Evolutionary conservation across 176 grass and related monocot genomes (phyloP).

Genomic region (Avena insularis): DNA sequence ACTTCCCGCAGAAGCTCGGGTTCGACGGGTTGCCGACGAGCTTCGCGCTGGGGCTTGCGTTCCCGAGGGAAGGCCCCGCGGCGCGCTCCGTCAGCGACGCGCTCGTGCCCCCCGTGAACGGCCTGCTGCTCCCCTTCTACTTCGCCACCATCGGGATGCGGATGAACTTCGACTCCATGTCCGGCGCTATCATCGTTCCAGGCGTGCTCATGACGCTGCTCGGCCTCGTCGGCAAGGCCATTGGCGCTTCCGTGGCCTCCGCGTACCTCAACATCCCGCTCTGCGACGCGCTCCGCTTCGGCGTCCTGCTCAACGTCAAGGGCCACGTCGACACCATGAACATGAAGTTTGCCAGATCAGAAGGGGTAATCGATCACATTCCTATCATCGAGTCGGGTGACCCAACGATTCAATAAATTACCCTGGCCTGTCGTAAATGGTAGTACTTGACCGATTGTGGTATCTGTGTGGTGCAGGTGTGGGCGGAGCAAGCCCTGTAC

Average conservation of each 20-base stretch:
- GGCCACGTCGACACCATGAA: slow-evolving; percentile 65
- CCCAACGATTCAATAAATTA: no score
- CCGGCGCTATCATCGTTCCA: slow-evolving; percentile 56
- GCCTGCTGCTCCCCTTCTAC: slow-evolving; percentile 52
- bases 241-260: slow-evolving; percentile 41
- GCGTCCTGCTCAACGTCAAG: slow-evolving; percentile 56
- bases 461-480: slow-evolving; percentile 32
- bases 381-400: no score
- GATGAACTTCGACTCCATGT: slow-evolving; percentile 57
- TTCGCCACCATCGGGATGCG: slow-evolving; percentile 59
- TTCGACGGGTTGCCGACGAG: slow-evolving; percentile 54
- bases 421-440: no score
- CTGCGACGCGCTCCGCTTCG: slow-evolving; percentile 53
- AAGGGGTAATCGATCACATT: slow-evolving; percentile 34
- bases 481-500: slow-evolving; percentile 63
- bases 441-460: not conserved
- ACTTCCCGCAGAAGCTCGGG: slow-evolving; percentile 41
- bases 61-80: slow-evolving; percentile 54
- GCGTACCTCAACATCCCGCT: slow-evolving; percentile 47
- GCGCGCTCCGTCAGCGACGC: slow-evolving; percentile 34
- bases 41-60: slow-evolving; percentile 48
- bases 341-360: slow-evolving; percentile 59
- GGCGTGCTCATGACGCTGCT: slow-evolving; percentile 48
- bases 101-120: slow-evolving; percentile 21
- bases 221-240: slow-evolving; percentile 43